Evolutionary conservation across 768 basidiomycete genomes (phyloP).

Genomic region (Filobasidium wieringae): DNA sequence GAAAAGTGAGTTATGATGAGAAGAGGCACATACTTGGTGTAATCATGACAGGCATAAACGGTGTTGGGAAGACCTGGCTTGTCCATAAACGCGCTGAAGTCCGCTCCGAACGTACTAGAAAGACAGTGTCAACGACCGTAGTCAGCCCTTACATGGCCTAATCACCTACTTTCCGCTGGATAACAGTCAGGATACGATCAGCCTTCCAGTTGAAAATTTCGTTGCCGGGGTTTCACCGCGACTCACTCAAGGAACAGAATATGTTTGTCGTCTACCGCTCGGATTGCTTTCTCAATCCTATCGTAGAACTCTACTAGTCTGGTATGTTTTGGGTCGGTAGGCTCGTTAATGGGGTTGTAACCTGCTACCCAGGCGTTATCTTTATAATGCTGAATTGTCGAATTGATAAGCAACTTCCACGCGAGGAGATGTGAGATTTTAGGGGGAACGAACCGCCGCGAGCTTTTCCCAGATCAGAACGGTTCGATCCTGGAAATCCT

Average conservation of each 20-base stretch:
- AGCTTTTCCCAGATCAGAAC: slow-evolving; percentile 68
- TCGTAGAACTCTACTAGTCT: slow-evolving; percentile 59
- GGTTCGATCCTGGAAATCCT: slow-evolving; percentile 68
- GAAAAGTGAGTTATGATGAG: not conserved
- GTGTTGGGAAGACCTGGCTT: slow-evolving; percentile 58
- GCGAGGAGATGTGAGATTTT: not conserved
- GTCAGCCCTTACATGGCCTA: not conserved
- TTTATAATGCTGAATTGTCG: slow-evolving; percentile 60
- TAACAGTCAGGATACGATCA: not conserved
- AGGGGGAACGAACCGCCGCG: slow-evolving; percentile 41
- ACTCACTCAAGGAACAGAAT: slow-evolving; percentile 63
- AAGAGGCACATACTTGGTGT: slow-evolving; percentile 39
- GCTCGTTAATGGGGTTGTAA: slow-evolving; percentile 78
- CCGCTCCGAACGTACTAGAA: slow-evolving; percentile 57
- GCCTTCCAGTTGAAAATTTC: not conserved
- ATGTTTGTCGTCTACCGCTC: slow-evolving; percentile 57
- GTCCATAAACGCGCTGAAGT: slow-evolving; percentile 42
- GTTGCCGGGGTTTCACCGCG: not conserved
- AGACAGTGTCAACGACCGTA: not conserved
- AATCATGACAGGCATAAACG: slow-evolving; percentile 69
- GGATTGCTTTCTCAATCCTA: slow-evolving; percentile 57
- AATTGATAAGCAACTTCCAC: not conserved
- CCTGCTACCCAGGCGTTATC: slow-evolving; percentile 72
- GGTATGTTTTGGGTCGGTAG: slow-evolving; percentile 57
- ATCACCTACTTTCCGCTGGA: slow-evolving; percentile 18